Evolutionary conservation across 106 monocot species (phyloP), one percentile per base, ranked within the genome.

Genomic region (Allium sativum): DNA sequence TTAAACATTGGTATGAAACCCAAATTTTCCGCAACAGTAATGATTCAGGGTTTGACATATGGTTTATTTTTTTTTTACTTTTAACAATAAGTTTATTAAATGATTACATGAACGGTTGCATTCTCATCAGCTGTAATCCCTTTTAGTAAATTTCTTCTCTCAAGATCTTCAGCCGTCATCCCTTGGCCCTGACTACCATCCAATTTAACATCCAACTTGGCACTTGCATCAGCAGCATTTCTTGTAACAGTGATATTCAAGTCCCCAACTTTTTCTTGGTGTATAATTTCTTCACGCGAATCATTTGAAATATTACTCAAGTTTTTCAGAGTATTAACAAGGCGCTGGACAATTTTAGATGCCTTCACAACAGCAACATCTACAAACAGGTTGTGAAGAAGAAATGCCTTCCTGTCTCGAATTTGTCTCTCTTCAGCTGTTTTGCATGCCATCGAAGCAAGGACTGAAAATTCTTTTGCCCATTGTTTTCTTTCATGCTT

Each of bases 101-200:
- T 31, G 31, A 68, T 79, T 80, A 89, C 93, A 67, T 93, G 88
- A 66, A 93, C 89, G 19, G 80, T 83, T 41, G 74, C 88, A 73
- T 82, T 93, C 65, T 93, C 93, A 69, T 93, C 93, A 71, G 93
- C 93, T 51, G 93, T 89, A 51, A 93, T 82, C 18, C 93, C 93
- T 62, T 93, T 93, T 7, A 93, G 65, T 65, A 93, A 73, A 61
- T 89, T 93, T 71, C 85, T 72, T 18, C 64, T 62, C 48, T 77
- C 75, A 65, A 93, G 74, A 21, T 88, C 89, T 52, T 78, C 57
- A n/a, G 42, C 17, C 52, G 82, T 78, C 66, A 85, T 71, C 40
- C 75, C 78, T 52, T 65, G 55, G 48, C 45, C 46, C 31, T 80
- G 78, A 75, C 59, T 80, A 41, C 78, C 89, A 78, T 89, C 93